A percentile compares a stretch with the other conserved stretches of the same genome.
Evolutionary conservation across 306 rosid genomes (phyloP).

Genomic region (Gynostemma pentaphyllum): DNA sequence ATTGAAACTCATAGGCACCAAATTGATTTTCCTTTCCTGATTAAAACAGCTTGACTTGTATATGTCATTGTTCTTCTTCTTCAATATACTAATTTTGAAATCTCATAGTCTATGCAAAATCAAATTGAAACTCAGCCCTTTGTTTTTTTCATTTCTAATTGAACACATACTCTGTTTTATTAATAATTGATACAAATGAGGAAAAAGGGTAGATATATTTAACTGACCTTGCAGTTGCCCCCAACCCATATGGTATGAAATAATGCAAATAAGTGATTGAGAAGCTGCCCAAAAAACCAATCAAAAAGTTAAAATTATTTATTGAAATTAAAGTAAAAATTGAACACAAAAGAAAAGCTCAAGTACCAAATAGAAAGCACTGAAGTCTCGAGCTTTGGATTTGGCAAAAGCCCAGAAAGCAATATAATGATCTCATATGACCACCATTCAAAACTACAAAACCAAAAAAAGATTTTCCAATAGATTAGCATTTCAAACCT

Average conservation of each 20-base stretch:
- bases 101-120: too few relatives aligned
- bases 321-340: not conserved
- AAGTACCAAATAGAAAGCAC: slow-evolving; percentile 45
- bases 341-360: not conserved
- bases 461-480: not conserved
- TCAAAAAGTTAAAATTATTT: not conserved
- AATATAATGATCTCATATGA: slow-evolving; percentile 49
- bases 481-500: too few relatives aligned
- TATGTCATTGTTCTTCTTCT: too few relatives aligned
- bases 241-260: slow-evolving; percentile 39
- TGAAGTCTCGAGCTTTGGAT: slow-evolving; percentile 45
- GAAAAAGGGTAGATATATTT: too few relatives aligned
- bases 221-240: slow-evolving; percentile 51
- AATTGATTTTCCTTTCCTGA: too few relatives aligned
- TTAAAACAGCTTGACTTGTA: too few relatives aligned
- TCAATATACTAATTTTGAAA: too few relatives aligned
- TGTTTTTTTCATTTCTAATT: too few relatives aligned
- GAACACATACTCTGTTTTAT: too few relatives aligned
- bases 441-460: slow-evolving; percentile 55
- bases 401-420: slow-evolving; percentile 48
- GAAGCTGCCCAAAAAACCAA: slow-evolving; percentile 30
- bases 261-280: slow-evolving; percentile 35
- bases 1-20: too few relatives aligned
- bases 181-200: too few relatives aligned
- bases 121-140: too few relatives aligned